Conservation (phyloP, 805 yeast genomes). For the Maudiozyma saulgeensis region DNA sequence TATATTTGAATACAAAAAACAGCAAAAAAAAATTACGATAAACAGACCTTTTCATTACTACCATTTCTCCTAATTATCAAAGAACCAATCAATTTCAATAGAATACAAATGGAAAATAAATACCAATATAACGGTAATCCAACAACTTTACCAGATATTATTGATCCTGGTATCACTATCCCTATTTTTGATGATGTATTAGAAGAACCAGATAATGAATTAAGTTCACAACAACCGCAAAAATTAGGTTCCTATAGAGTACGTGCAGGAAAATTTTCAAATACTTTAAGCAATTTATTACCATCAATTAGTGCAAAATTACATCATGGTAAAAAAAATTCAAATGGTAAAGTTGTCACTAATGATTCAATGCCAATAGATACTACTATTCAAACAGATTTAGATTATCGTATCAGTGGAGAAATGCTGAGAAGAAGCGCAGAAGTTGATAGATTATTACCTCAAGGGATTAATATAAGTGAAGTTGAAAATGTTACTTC, state of each 20-base stretch:
- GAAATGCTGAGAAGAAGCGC: conserved; percentile 6
- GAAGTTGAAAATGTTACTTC: conserved; percentile 19
- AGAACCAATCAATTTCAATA: not conserved
- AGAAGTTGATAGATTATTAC: conserved; percentile 2
- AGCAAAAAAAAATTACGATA: too few relatives aligned
- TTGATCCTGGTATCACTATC: conserved; percentile 28
- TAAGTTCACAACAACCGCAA: conserved; percentile 14
- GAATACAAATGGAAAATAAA: conserved; percentile 8
- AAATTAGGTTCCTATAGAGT: conserved; percentile 29
- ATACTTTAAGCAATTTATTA: conserved; percentile 28
- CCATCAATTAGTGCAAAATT: conserved; percentile 31
- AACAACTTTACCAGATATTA: conserved; percentile 20
- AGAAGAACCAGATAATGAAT: conserved; percentile 7
- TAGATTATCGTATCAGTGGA: conserved; percentile 8
- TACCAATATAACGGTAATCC: conserved; percentile 3
- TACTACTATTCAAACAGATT: conserved; percentile 11
- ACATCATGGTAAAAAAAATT: conserved; percentile 16
- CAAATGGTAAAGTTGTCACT: conserved; percentile 9
- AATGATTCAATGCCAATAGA: conserved; percentile 6
- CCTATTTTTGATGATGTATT: conserved; percentile 25
- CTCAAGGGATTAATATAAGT: conserved; percentile 13
- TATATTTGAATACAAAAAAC: too few relatives aligned
- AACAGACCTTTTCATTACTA: too few relatives aligned
- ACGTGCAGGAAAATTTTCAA: conserved; percentile 30
- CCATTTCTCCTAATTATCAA: too few relatives aligned